Evolutionary conservation across 352 stramenopile genomes (phyloP), one percentile per base, ranked within the genome.

Genomic region (Globisporangium acanthophoron): DNA sequence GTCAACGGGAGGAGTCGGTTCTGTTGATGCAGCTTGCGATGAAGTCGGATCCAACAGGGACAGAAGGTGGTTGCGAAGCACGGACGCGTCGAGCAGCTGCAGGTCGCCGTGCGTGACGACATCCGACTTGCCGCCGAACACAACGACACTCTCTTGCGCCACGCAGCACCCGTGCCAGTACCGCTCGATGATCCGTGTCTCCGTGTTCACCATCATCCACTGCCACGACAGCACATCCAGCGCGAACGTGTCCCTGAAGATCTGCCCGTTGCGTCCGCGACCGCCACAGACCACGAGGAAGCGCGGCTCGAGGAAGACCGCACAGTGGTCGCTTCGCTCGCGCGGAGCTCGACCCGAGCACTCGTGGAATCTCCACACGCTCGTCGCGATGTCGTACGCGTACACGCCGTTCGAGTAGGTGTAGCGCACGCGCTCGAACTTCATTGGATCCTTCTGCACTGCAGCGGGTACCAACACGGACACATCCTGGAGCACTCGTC

Each of bases 81-180:
- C 5, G 13, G 18, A 16, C 2, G 11, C 50, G 27, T 47, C 43
- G 21, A 89, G 53, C 27, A 73, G 64, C 56, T 81, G 68, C 20
- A 89, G 52, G n/a, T 87, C 75, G 8, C 68, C 68, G 47, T 78
- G 76, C 15, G 80, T 66, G 9, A 80, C 46, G 13, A 70, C 65
- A 13, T 88, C 78, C 0, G 78, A 86, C 52, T 82, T 87, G n/a
- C 78, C 78, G 18, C 76, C 78, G 59, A 88, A 85, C 18, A 87
- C 39, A 59, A 79, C 87, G 21, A 89, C 54, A 16, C 67, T 73
- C 7, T 70, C 62, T 13, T 71, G 70, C 2, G 50, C 56, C 16
- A 75, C 49, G 44, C 74, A 76, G 58, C 70, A 71, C 15, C 56
- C 61, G 41, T 78, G 68, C 73, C 73, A 82, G 39, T 82, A 82